These are phyloP conservation scores for Fomitopsis betulina DNA, from an alignment of 1,284 basidiomycete species.

Conservation along the genomic window DNA sequence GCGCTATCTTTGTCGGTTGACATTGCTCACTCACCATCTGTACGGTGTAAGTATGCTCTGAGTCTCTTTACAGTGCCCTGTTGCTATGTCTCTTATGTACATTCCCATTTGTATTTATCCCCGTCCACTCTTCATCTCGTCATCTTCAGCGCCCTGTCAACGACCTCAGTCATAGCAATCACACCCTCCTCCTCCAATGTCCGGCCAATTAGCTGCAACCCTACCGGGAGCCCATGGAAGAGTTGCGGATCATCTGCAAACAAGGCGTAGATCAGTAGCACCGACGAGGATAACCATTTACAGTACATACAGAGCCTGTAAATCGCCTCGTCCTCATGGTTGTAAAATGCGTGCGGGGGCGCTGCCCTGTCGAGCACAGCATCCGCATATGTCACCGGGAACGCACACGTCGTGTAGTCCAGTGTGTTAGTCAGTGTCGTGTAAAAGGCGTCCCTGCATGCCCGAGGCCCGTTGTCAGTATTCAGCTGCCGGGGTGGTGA, in stretches of 20 bases:
- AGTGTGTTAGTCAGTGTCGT: constrained; percentile 65
- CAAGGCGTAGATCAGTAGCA: constrained; percentile 48
- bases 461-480: background rate
- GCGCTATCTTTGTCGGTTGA: background rate
- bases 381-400: constrained; percentile 66
- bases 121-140: background rate
- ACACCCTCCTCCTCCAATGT: constrained; percentile 49
- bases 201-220: constrained; percentile 45
- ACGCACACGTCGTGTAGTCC: constrained; percentile 61
- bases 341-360: constrained; percentile 33
- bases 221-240: constrained; percentile 43
- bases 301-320: constrained; percentile 42
- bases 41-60: background rate
- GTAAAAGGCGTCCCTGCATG: constrained; percentile 41
- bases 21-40: background rate
- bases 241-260: constrained; percentile 39
- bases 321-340: constrained; percentile 36
- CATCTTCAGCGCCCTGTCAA: constrained; percentile 29
- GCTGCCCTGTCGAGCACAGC: constrained; percentile 38
- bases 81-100: background rate
- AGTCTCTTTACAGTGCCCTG: background rate
- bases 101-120: background rate
- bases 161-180: constrained; percentile 34
- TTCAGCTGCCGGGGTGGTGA: too few species aligned
- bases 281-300: constrained; percentile 33